Evolutionary conservation across 805 yeast genomes (phyloP).

Genomic region (Limtongia smithiae): DNA sequence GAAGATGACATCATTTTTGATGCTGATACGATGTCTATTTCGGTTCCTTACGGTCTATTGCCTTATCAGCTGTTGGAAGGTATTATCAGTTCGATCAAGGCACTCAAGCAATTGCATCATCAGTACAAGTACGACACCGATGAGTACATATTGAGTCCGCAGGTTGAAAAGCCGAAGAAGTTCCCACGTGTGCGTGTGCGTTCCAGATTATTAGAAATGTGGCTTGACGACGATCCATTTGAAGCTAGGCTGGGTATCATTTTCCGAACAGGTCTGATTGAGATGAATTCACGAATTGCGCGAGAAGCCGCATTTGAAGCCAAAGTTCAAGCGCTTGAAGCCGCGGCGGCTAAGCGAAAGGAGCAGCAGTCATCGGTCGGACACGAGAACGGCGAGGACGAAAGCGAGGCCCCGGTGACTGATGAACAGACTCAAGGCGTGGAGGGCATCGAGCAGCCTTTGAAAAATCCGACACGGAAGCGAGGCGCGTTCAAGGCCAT

Average conservation of each 20-base stretch:
- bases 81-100: slow-evolving; percentile 61
- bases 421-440: not conserved
- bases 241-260: slow-evolving; percentile 68
- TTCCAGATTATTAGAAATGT: slow-evolving; percentile 55
- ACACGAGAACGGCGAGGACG: too few relatives aligned
- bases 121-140: slow-evolving; percentile 34
- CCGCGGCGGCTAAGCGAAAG: not conserved
- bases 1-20: slow-evolving; percentile 32
- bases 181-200: slow-evolving; percentile 50
- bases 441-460: not conserved
- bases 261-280: slow-evolving; percentile 55
- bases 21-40: slow-evolving; percentile 38
- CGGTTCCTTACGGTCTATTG: slow-evolving; percentile 68
- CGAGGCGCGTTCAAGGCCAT: slow-evolving; percentile 11
- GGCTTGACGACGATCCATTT: slow-evolving; percentile 85
- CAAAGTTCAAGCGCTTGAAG: slow-evolving; percentile 31
- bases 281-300: slow-evolving; percentile 56
- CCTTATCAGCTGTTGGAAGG: slow-evolving; percentile 80
- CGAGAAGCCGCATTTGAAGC: slow-evolving; percentile 46
- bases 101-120: slow-evolving; percentile 51
- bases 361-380: too few relatives aligned
- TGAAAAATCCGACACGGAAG: not conserved
- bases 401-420: not conserved
- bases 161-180: slow-evolving; percentile 32
- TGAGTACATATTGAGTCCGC: slow-evolving; percentile 28